Conservation (phyloP, 2,329 filamentous ascomycete species). For the Aspergillus ochraceoroseus region DNA sequence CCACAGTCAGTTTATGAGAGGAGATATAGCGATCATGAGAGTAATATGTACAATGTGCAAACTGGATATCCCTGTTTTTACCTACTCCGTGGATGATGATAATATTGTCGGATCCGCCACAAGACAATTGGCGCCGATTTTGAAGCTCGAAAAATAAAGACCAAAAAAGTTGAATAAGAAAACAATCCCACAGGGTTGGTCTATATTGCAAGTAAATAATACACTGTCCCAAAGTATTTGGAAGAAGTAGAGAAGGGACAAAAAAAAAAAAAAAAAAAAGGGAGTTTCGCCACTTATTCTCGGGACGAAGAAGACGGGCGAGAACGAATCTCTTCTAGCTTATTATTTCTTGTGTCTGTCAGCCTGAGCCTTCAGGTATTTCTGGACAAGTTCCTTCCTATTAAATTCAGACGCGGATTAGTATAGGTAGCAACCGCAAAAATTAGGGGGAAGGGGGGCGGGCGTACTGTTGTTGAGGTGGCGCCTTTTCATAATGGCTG, state of each 20-base stretch:
- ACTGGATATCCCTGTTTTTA: conserved; percentile 13
- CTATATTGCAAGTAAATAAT: conserved; percentile 21
- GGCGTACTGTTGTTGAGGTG: conserved; percentile 80
- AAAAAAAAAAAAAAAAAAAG: conserved; percentile 7
- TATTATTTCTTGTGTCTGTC: conserved; percentile 59
- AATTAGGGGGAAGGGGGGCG: neutral
- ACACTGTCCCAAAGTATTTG: conserved; percentile 15
- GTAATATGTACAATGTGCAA: conserved; percentile 19
- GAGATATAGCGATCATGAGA: conserved; percentile 15
- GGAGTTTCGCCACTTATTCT: too few relatives aligned
- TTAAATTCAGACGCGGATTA: conserved; percentile 13
- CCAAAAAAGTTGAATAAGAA: too few relatives aligned
- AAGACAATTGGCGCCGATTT: conserved; percentile 3
- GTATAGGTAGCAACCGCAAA: conserved; percentile 3
- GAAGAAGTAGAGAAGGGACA: too few relatives aligned
- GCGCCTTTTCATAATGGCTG: conserved; percentile 85
- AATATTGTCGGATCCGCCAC: conserved; percentile 4
- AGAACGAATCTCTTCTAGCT: neutral
- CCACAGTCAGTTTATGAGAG: too few relatives aligned
- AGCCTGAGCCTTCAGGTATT: conserved; percentile 62
- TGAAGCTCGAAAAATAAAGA: conserved; percentile 9
- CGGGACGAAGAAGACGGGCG: too few relatives aligned
- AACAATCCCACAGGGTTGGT: conserved; percentile 21
- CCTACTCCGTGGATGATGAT: conserved; percentile 1
- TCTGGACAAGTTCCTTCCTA: conserved; percentile 61